Evolutionary conservation across 2,329 filamentous ascomycete genomes (phyloP), one percentile per base, ranked within the genome.

Genomic region (Nemania abortiva): DNA sequence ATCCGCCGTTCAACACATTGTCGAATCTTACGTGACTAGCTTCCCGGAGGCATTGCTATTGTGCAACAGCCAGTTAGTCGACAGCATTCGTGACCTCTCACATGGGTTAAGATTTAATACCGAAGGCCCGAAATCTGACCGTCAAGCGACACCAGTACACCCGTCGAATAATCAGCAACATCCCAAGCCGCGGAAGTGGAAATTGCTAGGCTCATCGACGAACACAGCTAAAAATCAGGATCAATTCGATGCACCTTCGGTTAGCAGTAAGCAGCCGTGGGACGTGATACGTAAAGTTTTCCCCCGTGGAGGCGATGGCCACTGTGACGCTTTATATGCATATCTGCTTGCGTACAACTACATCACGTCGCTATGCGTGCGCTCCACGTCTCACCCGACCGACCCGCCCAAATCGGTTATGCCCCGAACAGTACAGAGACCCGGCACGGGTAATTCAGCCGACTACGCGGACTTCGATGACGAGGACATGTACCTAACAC

Each of bases 311-410:
- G 84, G 85, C 1, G 85, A 88, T 69, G 85, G 86, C 72, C 82
- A 89, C 6, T 88, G 87, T 73, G 86, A 89, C 60, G 86, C 87
- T 0, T 77, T 90, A 6, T 89, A 89, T 73, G 87, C 87, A 0
- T 87, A 90, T 73, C 80, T 89, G 9, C 78, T 89, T 3, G 87
- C 86, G 0, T 89, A 87, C 77, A 89, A 89, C 77, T 89, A 89
- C 78, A 80, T 89, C 60, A 77, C 77, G 53, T 76, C 78, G 5
- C 72, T 84, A 10, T 82, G 79, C 58, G 73, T 75, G 15, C 78
- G 76, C 15, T 71, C 73, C 18, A 69, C 63, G 3, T 63, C 73
- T 9, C 29, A 22, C 10, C 29, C 60, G 15, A 15, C 34, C 20
- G 61, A 65, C 4, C 42, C 20, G n/a, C 56, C 66, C 2, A 66